A percentile compares a stretch with the other conserved stretches of the same genome.
These are phyloP conservation scores for Paraconiothyrium brasiliense DNA, from an alignment of 2,329 filamentous ascomycete genomes.

Conservation along the genomic window DNA sequence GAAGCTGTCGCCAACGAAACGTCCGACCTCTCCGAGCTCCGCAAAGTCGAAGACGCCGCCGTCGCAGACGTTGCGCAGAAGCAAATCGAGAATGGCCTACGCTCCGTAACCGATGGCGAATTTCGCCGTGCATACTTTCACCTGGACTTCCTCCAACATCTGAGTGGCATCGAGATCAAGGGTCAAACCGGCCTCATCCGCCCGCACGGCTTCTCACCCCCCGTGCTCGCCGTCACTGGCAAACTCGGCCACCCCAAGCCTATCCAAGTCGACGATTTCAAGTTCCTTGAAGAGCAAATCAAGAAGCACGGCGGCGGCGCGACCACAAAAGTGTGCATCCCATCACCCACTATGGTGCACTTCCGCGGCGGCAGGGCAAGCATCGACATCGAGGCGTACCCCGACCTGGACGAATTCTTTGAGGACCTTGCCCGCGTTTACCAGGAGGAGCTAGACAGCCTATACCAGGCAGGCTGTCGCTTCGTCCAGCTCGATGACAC, in stretches of 20 bases:
- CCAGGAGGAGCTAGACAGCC: conserved; percentile 63
- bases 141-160: conserved; percentile 66
- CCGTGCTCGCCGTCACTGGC: conserved; percentile 63
- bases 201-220: conserved; percentile 61
- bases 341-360: conserved; percentile 68
- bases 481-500: conserved; percentile 69
- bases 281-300: conserved; percentile 62
- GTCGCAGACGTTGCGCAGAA: conserved; percentile 60
- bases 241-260: conserved; percentile 63
- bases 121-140: conserved; percentile 68
- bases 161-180: conserved; percentile 63
- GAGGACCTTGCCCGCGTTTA: conserved; percentile 64
- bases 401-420: conserved; percentile 65
- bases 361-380: conserved; percentile 65
- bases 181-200: conserved; percentile 58
- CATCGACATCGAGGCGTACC: conserved; percentile 64
- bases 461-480: conserved; percentile 65
- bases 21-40: conserved; percentile 56
- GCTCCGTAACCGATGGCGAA: conserved; percentile 65
- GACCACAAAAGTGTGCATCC: conserved; percentile 66
- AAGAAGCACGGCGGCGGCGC: conserved; percentile 47
- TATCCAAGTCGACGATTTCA: conserved; percentile 67
- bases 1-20: conserved; percentile 57
- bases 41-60: conserved; percentile 61
- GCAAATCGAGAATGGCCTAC: conserved; percentile 60